A percentile compares a stretch with the other conserved stretches of the same genome.
Evolutionary conservation across 768 basidiomycete species (phyloP).

Genomic region (Tylopilus intermedius): DNA sequence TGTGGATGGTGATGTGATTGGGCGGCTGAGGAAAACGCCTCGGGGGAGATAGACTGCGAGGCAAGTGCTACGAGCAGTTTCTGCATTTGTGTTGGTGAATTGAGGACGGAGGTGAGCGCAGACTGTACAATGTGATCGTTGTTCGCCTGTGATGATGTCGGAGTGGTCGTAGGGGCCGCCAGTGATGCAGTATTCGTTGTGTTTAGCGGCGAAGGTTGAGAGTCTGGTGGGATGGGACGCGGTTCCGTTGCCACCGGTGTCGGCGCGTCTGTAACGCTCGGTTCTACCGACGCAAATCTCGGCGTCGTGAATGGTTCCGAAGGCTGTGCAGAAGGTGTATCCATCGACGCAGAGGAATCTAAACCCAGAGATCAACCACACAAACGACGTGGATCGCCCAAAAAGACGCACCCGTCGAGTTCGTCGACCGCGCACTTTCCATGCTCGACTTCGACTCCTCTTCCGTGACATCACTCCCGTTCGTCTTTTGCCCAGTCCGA

Average conservation of each 20-base stretch:
- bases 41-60: slow-evolving; percentile 21
- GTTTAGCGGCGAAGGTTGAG: slow-evolving; percentile 13
- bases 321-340: slow-evolving; percentile 40
- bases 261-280: too few relatives aligned
- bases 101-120: slow-evolving; percentile 47
- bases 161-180: slow-evolving; percentile 9
- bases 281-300: too few relatives aligned
- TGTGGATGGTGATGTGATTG: slow-evolving; percentile 22
- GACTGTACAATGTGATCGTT: slow-evolving; percentile 46
- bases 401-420: slow-evolving; percentile 10
- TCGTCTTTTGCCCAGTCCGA: slow-evolving; percentile 33
- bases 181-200: slow-evolving; percentile 6
- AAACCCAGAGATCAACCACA: slow-evolving; percentile 20
- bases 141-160: slow-evolving; percentile 21
- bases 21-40: slow-evolving; percentile 17
- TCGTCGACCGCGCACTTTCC: slow-evolving; percentile 23
- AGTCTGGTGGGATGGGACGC: slow-evolving; percentile 11
- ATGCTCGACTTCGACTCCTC: slow-evolving; percentile 34
- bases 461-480: slow-evolving; percentile 36
- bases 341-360: slow-evolving; percentile 31
- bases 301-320: slow-evolving; percentile 22
- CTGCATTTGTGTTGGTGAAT: slow-evolving; percentile 53
- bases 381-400: background rate
- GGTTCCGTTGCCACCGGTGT: slow-evolving; percentile 13
- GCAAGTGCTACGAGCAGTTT: slow-evolving; percentile 46